These are phyloP conservation scores for Gossypium thurberi DNA, from an alignment of 345 rosid genomes.

Conservation along the genomic window DNA sequence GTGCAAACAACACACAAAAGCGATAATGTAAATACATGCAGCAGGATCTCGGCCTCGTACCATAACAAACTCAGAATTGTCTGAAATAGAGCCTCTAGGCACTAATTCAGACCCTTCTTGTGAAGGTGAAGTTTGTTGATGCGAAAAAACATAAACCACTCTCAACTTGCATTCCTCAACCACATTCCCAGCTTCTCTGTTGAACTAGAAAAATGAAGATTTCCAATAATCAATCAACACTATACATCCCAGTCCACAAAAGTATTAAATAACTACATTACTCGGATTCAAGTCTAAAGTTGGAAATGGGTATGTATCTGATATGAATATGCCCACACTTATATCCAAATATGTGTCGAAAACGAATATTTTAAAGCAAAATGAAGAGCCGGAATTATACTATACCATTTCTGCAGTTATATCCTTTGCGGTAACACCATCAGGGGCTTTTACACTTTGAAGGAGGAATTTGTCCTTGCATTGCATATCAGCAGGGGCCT, in stretches of 20 bases:
- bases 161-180: constrained; percentile 75
- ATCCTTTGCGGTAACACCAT: constrained; percentile 48
- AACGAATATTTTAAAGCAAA: background rate
- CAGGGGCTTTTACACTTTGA: constrained; percentile 54
- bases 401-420: constrained; percentile 65
- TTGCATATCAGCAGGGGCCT: constrained; percentile 64
- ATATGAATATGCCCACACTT: too few species aligned
- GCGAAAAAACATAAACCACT: constrained; percentile 63
- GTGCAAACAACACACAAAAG: background rate
- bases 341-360: background rate
- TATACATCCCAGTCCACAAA: constrained; percentile 6
- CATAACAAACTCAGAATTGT: constrained; percentile 42
- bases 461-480: constrained; percentile 80
- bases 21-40: background rate
- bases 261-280: background rate
- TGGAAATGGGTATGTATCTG: background rate
- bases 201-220: constrained; percentile 39
- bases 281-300: background rate
- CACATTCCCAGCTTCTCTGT: constrained; percentile 60
- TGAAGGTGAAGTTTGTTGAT: constrained; percentile 69
- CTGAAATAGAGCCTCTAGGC: constrained; percentile 60
- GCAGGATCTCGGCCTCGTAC: constrained; percentile 28
- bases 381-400: background rate
- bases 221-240: background rate
- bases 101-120: constrained; percentile 72